Evolutionary conservation across 139 green algal species (phyloP).

Genomic region (Spirogloea muscicola): DNA sequence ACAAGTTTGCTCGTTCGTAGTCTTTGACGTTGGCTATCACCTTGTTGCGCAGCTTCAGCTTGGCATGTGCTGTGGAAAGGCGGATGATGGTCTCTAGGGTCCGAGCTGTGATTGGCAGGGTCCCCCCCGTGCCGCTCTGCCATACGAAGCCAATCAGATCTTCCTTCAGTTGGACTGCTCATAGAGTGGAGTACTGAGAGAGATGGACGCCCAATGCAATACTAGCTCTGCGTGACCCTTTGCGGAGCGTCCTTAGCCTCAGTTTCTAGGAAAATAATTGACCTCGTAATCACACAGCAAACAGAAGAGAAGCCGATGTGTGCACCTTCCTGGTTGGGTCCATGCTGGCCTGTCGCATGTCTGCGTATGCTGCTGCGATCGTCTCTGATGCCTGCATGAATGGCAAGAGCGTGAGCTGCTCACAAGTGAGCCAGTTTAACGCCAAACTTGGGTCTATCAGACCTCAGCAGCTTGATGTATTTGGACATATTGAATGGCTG

Average conservation of each 20-base stretch:
- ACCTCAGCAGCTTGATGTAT: no score
- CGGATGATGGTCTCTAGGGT: constrained; percentile 95
- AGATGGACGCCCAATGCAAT: not conserved
- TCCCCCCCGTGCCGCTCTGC: not conserved
- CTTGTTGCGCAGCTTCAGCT: constrained; percentile 59
- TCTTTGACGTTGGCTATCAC: constrained; percentile 12
- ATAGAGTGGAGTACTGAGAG: not conserved
- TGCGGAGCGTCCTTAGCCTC: no score
- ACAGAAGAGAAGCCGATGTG: no score
- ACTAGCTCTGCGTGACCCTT: not conserved
- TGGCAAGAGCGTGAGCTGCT: no score
- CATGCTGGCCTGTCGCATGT: no score
- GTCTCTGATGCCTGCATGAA: constrained; percentile 61
- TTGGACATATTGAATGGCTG: no score
- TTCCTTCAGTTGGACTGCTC: not conserved
- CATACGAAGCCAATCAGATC: not conserved
- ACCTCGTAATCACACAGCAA: no score
- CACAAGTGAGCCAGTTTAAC: no score
- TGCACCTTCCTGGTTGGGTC: no score
- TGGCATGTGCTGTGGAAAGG: constrained; percentile 88
- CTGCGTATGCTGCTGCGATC: constrained; percentile 78
- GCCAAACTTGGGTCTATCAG: no score
- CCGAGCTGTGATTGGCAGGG: constrained; percentile 73
- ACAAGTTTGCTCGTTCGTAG: no score
- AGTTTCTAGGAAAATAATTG: no score